These are phyloP conservation scores for Straminergon stramineum DNA, from an alignment of 225 moss, liverwort and hornwort species.

Conservation along the genomic window DNA sequence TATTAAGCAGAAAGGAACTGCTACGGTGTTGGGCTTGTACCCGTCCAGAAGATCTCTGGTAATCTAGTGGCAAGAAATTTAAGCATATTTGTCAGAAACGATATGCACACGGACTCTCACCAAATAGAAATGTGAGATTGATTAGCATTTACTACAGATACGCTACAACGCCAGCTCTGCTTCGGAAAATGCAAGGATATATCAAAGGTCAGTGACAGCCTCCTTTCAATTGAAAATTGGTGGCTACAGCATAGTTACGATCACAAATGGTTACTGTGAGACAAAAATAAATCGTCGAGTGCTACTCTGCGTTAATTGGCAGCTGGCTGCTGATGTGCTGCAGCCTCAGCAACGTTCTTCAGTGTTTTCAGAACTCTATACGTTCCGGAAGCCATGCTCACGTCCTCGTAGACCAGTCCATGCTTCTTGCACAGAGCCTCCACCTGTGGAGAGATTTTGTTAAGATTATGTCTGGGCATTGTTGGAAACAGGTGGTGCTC, in stretches of 20 bases:
- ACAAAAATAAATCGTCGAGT: slow-evolving; percentile 16
- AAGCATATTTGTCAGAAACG: neutral
- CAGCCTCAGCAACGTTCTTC: slow-evolving; percentile 77
- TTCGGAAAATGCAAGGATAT: neutral
- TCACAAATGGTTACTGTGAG: slow-evolving; percentile 1
- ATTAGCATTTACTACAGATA: neutral
- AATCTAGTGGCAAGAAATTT: neutral
- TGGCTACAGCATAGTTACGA: slow-evolving; percentile 8
- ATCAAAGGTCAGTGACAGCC: slow-evolving; percentile 6
- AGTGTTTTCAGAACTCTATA: slow-evolving; percentile 56
- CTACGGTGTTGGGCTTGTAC: neutral
- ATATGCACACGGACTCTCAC: neutral
- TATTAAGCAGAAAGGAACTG: too few relatives aligned
- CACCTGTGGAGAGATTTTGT: slow-evolving; percentile 68
- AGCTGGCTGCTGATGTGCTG: slow-evolving; percentile 9
- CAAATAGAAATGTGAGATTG: neutral
- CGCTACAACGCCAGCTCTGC: neutral
- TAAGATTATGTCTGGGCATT: slow-evolving; percentile 81
- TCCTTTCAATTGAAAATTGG: slow-evolving; percentile 29
- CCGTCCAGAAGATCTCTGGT: neutral
- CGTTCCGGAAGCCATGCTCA: slow-evolving; percentile 56
- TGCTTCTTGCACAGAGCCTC: slow-evolving; percentile 81
- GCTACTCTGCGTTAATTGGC: slow-evolving; percentile 6
- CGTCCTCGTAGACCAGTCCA: slow-evolving; percentile 71
- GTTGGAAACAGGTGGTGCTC: slow-evolving; percentile 95